phyloP scores from a whole-genome alignment of 1,284 basidiomycete genomes.

The Sphagnurus paluster region DNA sequence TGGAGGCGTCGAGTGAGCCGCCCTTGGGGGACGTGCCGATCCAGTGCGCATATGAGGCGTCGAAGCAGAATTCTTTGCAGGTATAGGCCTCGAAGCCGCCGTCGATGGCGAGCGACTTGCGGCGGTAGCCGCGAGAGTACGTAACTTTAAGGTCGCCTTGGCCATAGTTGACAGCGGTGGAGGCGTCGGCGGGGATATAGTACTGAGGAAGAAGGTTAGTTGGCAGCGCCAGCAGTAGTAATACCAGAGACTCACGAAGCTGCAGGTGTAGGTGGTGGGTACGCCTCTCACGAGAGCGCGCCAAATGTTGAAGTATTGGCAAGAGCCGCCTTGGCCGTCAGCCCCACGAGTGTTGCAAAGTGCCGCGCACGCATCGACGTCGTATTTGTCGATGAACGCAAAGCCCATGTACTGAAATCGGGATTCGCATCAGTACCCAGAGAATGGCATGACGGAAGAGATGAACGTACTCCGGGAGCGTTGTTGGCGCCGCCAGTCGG shows the following conservation, averaged over 20 bases:
- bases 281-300: slow-evolving; percentile 23
- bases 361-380: slow-evolving; percentile 25
- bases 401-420: slow-evolving; percentile 27
- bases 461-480: slow-evolving; percentile 16
- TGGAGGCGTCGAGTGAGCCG: slow-evolving; percentile 28
- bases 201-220: slow-evolving; percentile 16
- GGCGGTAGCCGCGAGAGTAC: slow-evolving; percentile 24
- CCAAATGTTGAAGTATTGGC: slow-evolving; percentile 31
- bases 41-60: slow-evolving; percentile 26
- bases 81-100: slow-evolving; percentile 30
- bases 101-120: slow-evolving; percentile 23
- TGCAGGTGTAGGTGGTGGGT: slow-evolving; percentile 26
- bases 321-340: slow-evolving; percentile 25
- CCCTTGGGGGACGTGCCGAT: slow-evolving; percentile 23
- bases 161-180: slow-evolving; percentile 25
- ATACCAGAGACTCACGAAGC: slow-evolving; percentile 18
- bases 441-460: neutral
- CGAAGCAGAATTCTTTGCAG: slow-evolving; percentile 29
- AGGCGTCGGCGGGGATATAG: slow-evolving; percentile 22
- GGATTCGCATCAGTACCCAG: neutral
- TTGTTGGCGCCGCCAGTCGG: slow-evolving; percentile 20
- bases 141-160: slow-evolving; percentile 24
- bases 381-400: slow-evolving; percentile 25
- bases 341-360: slow-evolving; percentile 26
- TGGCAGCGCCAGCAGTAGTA: neutral